phyloP scores from a whole-genome alignment of 23 red algal genomes.

The Chondrus crispus region DNA sequence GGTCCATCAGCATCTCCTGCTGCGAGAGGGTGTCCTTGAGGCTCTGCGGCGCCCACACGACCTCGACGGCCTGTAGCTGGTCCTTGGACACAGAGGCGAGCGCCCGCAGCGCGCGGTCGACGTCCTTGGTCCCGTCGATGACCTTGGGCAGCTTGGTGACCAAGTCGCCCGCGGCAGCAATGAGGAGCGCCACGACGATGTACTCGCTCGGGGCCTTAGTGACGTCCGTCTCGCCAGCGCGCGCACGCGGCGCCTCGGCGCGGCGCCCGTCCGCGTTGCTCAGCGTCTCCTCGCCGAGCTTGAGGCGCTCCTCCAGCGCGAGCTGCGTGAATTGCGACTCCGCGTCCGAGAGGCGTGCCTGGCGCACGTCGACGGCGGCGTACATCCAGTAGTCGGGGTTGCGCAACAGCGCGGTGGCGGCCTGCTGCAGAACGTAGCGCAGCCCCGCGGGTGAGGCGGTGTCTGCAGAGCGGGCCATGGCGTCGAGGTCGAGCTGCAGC shows the following conservation, averaged over 20 bases:
- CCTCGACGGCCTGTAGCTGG: slow-evolving; percentile 73
- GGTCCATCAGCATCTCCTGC: slow-evolving; percentile 74
- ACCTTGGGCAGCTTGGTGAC: neutral
- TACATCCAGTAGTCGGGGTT: slow-evolving; percentile 84
- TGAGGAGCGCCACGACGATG: slow-evolving; percentile 75
- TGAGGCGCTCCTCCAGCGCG: slow-evolving; percentile 54
- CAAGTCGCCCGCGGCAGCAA: slow-evolving; percentile 52
- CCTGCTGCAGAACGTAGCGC: slow-evolving; percentile 60
- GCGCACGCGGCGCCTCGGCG: neutral
- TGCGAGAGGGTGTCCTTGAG: slow-evolving; percentile 50
- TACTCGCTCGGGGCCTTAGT: slow-evolving; percentile 37
- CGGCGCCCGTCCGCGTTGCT: slow-evolving; percentile 44
- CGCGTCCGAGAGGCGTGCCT: neutral
- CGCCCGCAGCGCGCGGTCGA: slow-evolving; percentile 37
- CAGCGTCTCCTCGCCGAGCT: slow-evolving; percentile 76
- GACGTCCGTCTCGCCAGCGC: neutral
- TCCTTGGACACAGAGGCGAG: slow-evolving; percentile 31
- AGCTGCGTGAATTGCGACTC: slow-evolving; percentile 35
- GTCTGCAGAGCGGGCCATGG: slow-evolving; percentile 51
- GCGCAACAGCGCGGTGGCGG: slow-evolving; percentile 59
- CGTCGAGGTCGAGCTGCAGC: slow-evolving; percentile 66
- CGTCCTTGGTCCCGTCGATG: slow-evolving; percentile 20
- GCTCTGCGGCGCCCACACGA: slow-evolving; percentile 87
- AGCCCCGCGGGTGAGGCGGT: slow-evolving; percentile 54
- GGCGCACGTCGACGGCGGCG: neutral